phyloP scores from a whole-genome alignment of 345 rosid genomes.

The Eucalyptus virginea region DNA sequence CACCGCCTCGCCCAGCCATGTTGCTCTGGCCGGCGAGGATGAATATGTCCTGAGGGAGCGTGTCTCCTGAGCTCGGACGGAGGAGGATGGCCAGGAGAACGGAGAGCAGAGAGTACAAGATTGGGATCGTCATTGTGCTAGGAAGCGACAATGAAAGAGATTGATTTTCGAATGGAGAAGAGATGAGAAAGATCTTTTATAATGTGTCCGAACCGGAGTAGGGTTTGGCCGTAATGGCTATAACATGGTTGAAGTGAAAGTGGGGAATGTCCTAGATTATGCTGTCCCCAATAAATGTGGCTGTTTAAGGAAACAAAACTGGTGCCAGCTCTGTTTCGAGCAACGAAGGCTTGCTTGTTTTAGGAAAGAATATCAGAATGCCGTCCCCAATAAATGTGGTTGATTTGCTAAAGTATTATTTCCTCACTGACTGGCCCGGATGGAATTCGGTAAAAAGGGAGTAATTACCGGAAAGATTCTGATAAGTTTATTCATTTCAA shows the following conservation, averaged over 20 bases:
- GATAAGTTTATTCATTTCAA: neutral
- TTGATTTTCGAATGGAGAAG: neutral
- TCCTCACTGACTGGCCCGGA: too few relatives aligned
- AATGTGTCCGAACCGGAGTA: neutral
- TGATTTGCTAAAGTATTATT: neutral
- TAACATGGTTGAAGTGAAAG: neutral
- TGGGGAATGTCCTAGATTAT: neutral
- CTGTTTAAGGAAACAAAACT: neutral
- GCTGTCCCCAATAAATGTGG: neutral
- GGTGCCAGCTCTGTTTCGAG: neutral
- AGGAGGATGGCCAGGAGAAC: neutral
- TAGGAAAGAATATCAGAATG: neutral
- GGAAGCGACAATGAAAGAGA: neutral
- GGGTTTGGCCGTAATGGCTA: neutral
- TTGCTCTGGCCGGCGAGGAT: conserved; percentile 44
- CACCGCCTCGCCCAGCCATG: conserved; percentile 42
- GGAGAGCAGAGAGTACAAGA: neutral
- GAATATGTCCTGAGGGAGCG: conserved; percentile 12
- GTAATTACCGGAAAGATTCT: too few relatives aligned
- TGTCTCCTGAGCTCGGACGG: neutral
- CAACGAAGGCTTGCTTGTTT: neutral
- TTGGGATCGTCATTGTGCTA: neutral
- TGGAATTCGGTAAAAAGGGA: too few relatives aligned
- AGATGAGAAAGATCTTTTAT: neutral
- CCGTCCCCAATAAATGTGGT: too few relatives aligned